A percentile compares a stretch with the other conserved stretches of the same genome.
phyloP scores from a whole-genome alignment of 148 eudicot species.

The Vaccinium vitisidaea region DNA sequence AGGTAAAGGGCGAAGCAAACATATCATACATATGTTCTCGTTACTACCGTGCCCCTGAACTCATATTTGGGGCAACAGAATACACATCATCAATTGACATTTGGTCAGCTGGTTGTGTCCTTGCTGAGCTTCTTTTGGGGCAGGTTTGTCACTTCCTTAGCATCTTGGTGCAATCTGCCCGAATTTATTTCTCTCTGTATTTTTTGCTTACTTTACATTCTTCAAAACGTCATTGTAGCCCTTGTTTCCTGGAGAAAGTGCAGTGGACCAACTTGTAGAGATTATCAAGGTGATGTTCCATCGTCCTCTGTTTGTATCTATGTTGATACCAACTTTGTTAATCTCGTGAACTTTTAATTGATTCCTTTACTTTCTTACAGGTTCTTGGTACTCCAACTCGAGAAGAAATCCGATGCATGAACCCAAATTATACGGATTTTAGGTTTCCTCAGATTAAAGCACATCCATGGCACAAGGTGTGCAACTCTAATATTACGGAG shows the following conservation, averaged over 20 bases:
- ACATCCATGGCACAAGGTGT: constrained; percentile 98
- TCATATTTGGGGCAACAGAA: constrained; percentile 86
- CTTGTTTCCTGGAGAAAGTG: constrained; percentile 83
- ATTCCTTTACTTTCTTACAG: constrained; percentile 33
- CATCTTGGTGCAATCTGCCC: neutral
- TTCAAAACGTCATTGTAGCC: constrained; percentile 22
- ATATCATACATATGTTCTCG: constrained; percentile 87
- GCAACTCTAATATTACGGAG: neutral
- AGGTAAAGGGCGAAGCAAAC: constrained; percentile 81
- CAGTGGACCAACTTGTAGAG: constrained; percentile 92
- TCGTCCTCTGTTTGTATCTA: neutral
- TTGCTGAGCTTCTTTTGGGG: constrained; percentile 82
- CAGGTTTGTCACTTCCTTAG: constrained; percentile 14
- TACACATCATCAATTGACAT: constrained; percentile 82
- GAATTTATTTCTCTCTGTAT: neutral
- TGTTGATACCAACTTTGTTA: neutral
- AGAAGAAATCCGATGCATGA: constrained; percentile 98
- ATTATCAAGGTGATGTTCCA: constrained; percentile 68
- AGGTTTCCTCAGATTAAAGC: constrained; percentile 96
- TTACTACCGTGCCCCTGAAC: constrained; percentile 83
- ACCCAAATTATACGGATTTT: constrained; percentile 90
- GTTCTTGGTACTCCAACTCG: constrained; percentile 99
- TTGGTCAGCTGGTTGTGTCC: constrained; percentile 90
- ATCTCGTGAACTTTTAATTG: constrained; percentile 3
- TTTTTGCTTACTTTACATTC: constrained; percentile 4